Percentiles rank a stretch among this genome's conserved stretches.
Evolutionary conservation across 2,329 filamentous ascomycete species (phyloP).

Genomic region (Beauveria asiatica): DNA sequence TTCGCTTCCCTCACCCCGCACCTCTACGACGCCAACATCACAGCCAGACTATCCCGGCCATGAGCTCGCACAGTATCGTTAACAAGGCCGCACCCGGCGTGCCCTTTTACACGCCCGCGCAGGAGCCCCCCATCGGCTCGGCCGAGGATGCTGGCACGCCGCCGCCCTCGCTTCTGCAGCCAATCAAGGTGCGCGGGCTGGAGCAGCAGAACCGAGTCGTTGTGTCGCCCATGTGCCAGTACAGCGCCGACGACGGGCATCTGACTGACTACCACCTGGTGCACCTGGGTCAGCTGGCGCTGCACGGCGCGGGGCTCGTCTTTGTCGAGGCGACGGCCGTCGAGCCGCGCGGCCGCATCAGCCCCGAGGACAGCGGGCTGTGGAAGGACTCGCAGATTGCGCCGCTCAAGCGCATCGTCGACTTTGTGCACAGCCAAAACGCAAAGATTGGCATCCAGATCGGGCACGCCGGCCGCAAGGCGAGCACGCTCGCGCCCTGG

Average conservation of each 20-base stretch:
- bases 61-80: conserved; percentile 11
- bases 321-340: conserved; percentile 76
- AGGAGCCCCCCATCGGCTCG: conserved; percentile 42
- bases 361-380: conserved; percentile 68
- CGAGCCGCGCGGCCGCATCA: conserved; percentile 69
- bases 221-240: conserved; percentile 55
- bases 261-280: conserved; percentile 74
- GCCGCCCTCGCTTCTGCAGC: conserved; percentile 47
- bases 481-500: conserved; percentile 55
- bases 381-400: conserved; percentile 81
- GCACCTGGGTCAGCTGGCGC: conserved; percentile 70
- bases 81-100: conserved; percentile 35
- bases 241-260: conserved; percentile 54
- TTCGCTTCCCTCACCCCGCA: not conserved
- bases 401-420: conserved; percentile 59
- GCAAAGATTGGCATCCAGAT: conserved; percentile 74
- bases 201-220: conserved; percentile 48
- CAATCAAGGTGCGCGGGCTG: conserved; percentile 44
- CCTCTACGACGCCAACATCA: not conserved
- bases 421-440: conserved; percentile 72
- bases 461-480: conserved; percentile 69
- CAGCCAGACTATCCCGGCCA: not conserved
- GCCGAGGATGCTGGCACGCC: conserved; percentile 26
- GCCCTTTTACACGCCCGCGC: conserved; percentile 47
- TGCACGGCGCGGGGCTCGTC: conserved; percentile 64